These are phyloP conservation scores for Chaetomium globosum DNA, from an alignment of 2,329 filamentous ascomycete genomes.

Conservation along the genomic window DNA sequence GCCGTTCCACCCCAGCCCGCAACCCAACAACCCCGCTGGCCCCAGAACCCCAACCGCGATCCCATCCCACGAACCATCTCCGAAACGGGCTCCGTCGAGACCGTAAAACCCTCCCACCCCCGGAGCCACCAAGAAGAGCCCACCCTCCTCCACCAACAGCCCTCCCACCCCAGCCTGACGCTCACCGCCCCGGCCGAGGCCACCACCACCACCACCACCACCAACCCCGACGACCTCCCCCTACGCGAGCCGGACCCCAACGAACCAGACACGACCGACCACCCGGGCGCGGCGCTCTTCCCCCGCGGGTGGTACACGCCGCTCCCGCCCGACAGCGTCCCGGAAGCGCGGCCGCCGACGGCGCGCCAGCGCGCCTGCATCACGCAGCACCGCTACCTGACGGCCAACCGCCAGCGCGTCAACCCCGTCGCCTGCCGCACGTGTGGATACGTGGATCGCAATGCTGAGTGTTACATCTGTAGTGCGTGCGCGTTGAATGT, in stretches of 20 bases:
- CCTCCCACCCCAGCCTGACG: not conserved
- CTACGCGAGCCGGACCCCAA: conserved; percentile 23
- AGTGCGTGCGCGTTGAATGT: conserved; percentile 39
- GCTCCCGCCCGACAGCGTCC: conserved; percentile 41
- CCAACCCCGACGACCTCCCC: conserved; percentile 8
- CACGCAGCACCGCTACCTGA: conserved; percentile 53
- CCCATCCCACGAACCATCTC: conserved; percentile 28
- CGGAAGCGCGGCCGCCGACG: conserved; percentile 48
- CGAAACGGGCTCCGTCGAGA: conserved; percentile 36
- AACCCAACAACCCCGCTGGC: not conserved
- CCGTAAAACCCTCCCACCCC: conserved; percentile 27
- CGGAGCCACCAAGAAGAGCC: not conserved
- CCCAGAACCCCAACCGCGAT: not conserved
- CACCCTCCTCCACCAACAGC: not conserved
- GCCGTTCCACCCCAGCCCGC: not conserved
- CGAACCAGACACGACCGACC: conserved; percentile 29
- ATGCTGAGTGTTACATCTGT: conserved; percentile 47
- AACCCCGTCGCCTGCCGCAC: conserved; percentile 59
- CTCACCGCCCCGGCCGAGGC: not conserved
- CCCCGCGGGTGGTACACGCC: conserved; percentile 38
- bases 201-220: not conserved
- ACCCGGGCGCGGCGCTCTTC: conserved; percentile 37
- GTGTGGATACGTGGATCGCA: conserved; percentile 44
- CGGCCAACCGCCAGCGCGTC: conserved; percentile 51
- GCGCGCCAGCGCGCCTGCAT: conserved; percentile 51